phyloP scores from a whole-genome alignment of 768 basidiomycete species.

The Candolleomyces eurysporus region DNA sequence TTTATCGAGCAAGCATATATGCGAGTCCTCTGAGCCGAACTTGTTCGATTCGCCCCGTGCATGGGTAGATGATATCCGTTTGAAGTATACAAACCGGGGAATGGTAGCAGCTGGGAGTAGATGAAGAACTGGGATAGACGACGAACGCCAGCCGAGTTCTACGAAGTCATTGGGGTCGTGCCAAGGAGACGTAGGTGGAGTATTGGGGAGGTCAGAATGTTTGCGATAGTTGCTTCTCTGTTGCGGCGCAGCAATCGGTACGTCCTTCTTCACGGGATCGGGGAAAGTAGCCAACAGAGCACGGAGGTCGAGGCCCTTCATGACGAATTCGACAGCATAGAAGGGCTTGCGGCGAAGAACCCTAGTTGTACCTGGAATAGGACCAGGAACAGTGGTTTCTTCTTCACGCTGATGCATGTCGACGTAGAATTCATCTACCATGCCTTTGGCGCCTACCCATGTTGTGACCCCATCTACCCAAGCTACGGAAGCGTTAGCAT shows the following conservation, averaged over 20 bases:
- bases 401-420: slow-evolving; percentile 93
- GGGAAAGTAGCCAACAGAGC: slow-evolving; percentile 75
- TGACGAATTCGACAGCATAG: slow-evolving; percentile 81
- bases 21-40: slow-evolving; percentile 84
- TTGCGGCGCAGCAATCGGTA: slow-evolving; percentile 46
- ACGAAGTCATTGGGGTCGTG: slow-evolving; percentile 79
- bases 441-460: slow-evolving; percentile 83
- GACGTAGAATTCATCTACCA: slow-evolving; percentile 77
- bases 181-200: slow-evolving; percentile 58
- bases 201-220: slow-evolving; percentile 41
- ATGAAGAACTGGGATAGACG: slow-evolving; percentile 56
- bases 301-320: slow-evolving; percentile 75
- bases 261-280: slow-evolving; percentile 64
- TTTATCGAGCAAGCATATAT: slow-evolving; percentile 75
- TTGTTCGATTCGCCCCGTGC: slow-evolving; percentile 55
- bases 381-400: slow-evolving; percentile 63
- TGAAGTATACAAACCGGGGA: slow-evolving; percentile 83
- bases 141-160: slow-evolving; percentile 67
- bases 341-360: slow-evolving; percentile 76
- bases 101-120: slow-evolving; percentile 72
- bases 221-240: slow-evolving; percentile 49
- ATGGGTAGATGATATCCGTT: slow-evolving; percentile 47
- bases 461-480: slow-evolving; percentile 79
- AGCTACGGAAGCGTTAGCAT: slow-evolving; percentile 32
- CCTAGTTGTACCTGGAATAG: slow-evolving; percentile 54